phyloP scores from a whole-genome alignment of 176 grass and related monocot species.

The Echinochloa phyllopogon region DNA sequence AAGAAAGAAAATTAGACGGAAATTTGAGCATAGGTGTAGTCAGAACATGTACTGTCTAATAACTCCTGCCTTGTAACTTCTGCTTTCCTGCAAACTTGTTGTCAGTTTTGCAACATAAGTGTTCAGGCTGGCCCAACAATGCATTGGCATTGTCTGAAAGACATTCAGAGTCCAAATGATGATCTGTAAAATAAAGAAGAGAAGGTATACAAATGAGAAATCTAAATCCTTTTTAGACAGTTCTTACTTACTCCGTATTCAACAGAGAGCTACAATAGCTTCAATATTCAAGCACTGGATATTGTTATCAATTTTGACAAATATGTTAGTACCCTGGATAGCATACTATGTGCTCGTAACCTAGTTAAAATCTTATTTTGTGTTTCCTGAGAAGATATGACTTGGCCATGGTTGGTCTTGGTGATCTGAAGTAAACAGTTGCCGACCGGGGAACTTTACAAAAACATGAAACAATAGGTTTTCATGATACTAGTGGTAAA shows the following conservation, averaged over 20 bases:
- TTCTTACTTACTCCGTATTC: not conserved
- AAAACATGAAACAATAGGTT: slow-evolving; percentile 7
- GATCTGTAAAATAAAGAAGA: slow-evolving; percentile 27
- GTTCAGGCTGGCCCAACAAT: not conserved
- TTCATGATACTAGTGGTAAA: not conserved
- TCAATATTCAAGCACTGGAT: not conserved
- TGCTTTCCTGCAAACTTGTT: not conserved
- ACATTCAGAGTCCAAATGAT: slow-evolving; percentile 8
- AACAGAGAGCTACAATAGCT: not conserved
- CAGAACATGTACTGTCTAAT: not conserved
- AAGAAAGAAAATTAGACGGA: not conserved
- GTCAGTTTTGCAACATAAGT: not conserved
- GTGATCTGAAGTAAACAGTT: slow-evolving; percentile 4
- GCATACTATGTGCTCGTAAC: not conserved
- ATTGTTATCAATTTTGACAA: not conserved
- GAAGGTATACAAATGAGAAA: slow-evolving; percentile 7
- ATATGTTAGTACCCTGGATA: not conserved
- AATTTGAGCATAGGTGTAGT: not conserved
- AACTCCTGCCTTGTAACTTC: not conserved
- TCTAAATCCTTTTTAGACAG: not conserved
- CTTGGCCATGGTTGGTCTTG: not conserved
- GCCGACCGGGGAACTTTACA: not conserved
- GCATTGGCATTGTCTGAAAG: not conserved
- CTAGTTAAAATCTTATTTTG: not conserved
- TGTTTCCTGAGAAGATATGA: not conserved